A percentile compares a stretch with the other conserved stretches of the same genome.
Evolutionary conservation across 1,284 basidiomycete species (phyloP).

Genomic region (Pseudozyma pruni): DNA sequence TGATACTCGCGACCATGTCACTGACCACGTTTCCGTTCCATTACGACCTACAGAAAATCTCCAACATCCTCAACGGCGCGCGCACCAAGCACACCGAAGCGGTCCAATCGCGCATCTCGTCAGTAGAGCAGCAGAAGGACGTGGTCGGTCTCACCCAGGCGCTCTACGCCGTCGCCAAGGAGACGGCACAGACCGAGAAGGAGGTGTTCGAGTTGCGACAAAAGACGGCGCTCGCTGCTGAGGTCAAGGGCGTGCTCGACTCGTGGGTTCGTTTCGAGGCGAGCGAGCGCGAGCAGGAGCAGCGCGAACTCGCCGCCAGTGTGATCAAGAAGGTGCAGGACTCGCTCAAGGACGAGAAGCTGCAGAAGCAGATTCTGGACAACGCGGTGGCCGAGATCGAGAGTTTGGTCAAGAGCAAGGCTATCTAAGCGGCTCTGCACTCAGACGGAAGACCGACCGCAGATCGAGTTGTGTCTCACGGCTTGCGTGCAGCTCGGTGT

Average conservation of each 20-base stretch:
- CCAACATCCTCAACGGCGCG: constrained; percentile 81
- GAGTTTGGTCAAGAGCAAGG: constrained; percentile 69
- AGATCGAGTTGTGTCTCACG: no score
- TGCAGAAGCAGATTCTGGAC: constrained; percentile 88
- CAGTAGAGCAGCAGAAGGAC: constrained; percentile 92
- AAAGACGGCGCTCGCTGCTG: constrained; percentile 84
- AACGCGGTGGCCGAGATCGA: constrained; percentile 90
- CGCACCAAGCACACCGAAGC: constrained; percentile 91
- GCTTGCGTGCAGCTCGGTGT: no score
- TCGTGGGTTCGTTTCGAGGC: constrained; percentile 98
- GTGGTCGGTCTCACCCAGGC: constrained; percentile 88
- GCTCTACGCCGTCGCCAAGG: constrained; percentile 94
- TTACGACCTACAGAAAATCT: constrained; percentile 74
- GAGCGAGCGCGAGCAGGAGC: constrained; percentile 94
- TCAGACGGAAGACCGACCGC: neutral
- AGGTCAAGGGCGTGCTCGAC: constrained; percentile 94
- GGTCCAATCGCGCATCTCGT: constrained; percentile 89
- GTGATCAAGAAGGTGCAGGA: constrained; percentile 88
- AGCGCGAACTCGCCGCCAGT: constrained; percentile 85
- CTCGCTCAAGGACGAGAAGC: constrained; percentile 86
- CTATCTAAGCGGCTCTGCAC: constrained; percentile 51
- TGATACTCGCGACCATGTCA: neutral
- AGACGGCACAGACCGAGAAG: constrained; percentile 90
- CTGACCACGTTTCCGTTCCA: constrained; percentile 5
- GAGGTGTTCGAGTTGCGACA: constrained; percentile 91